A percentile compares a stretch with the other conserved stretches of the same genome.
These are phyloP conservation scores for Trametes hirsuta DNA, from an alignment of 1,284 basidiomycete genomes.

Conservation along the genomic window DNA sequence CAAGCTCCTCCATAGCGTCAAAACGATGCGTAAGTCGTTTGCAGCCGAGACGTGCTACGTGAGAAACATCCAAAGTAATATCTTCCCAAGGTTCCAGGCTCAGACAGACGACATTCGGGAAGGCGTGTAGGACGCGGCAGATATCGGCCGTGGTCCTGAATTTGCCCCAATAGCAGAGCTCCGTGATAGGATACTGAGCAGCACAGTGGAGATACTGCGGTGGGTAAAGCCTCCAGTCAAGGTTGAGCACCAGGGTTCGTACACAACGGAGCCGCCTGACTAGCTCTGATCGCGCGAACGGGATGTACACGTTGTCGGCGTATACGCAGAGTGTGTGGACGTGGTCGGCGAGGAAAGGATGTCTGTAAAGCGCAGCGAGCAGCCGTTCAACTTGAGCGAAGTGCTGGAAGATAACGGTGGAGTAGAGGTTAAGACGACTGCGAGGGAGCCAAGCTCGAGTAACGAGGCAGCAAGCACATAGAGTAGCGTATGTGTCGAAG, in stretches of 20 bases:
- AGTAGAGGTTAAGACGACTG: background rate
- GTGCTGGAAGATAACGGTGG: background rate
- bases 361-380: background rate
- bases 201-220: background rate
- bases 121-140: background rate
- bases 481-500: background rate
- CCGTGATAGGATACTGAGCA: background rate
- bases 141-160: background rate
- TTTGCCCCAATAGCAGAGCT: background rate
- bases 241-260: background rate
- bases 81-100: too few species aligned
- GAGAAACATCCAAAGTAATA: too few species aligned
- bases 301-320: background rate
- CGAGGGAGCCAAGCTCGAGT: background rate
- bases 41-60: too few species aligned
- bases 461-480: background rate
- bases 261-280: background rate
- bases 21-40: too few species aligned
- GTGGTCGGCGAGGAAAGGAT: background rate
- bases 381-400: background rate
- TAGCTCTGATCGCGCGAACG: background rate
- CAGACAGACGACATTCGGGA: background rate
- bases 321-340: background rate
- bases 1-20: too few species aligned
- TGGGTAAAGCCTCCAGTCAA: background rate